phyloP scores from a whole-genome alignment of 1,284 basidiomycete species.

The Blastosporella zonata region DNA sequence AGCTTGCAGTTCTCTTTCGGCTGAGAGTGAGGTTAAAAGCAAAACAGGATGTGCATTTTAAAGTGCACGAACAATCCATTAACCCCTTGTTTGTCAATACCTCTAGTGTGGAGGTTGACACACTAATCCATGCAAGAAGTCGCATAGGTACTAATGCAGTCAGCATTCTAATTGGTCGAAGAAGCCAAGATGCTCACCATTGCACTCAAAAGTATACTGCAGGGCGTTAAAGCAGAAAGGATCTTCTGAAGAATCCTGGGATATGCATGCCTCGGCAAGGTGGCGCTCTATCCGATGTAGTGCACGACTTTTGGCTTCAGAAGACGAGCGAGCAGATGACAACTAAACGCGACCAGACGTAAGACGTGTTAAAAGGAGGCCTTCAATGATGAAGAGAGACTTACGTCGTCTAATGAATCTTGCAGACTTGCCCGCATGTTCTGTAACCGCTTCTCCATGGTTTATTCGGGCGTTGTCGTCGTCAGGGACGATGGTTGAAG shows the following conservation, averaged over 20 bases:
- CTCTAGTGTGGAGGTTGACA: slow-evolving; percentile 41
- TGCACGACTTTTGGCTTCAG: slow-evolving; percentile 46
- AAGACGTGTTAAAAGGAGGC: slow-evolving; percentile 1
- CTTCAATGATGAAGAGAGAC: slow-evolving; percentile 19
- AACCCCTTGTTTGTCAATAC: slow-evolving; percentile 34
- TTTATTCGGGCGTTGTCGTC: background rate
- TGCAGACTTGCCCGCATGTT: slow-evolving; percentile 47
- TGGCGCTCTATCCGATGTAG: slow-evolving; percentile 56
- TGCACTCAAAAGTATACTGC: slow-evolving; percentile 76
- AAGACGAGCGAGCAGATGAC: slow-evolving; percentile 54
- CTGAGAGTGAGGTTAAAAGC: slow-evolving; percentile 24
- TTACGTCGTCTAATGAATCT: slow-evolving; percentile 64
- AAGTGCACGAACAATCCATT: slow-evolving; percentile 33
- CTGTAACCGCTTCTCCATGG: slow-evolving; percentile 26
- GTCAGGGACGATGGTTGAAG: slow-evolving; percentile 16
- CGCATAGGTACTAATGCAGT: slow-evolving; percentile 54
- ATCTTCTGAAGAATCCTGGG: slow-evolving; percentile 37
- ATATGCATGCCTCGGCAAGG: slow-evolving; percentile 54
- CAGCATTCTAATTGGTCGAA: slow-evolving; percentile 1
- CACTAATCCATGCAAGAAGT: slow-evolving; percentile 52
- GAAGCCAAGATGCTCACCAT: slow-evolving; percentile 47
- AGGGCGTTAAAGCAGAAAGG: slow-evolving; percentile 56
- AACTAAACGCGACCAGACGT: slow-evolving; percentile 40
- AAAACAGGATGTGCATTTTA: background rate
- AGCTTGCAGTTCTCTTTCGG: slow-evolving; percentile 43